Conservation (phyloP, 2,329 filamentous ascomycete species). For the Seiridium cupressi region DNA sequence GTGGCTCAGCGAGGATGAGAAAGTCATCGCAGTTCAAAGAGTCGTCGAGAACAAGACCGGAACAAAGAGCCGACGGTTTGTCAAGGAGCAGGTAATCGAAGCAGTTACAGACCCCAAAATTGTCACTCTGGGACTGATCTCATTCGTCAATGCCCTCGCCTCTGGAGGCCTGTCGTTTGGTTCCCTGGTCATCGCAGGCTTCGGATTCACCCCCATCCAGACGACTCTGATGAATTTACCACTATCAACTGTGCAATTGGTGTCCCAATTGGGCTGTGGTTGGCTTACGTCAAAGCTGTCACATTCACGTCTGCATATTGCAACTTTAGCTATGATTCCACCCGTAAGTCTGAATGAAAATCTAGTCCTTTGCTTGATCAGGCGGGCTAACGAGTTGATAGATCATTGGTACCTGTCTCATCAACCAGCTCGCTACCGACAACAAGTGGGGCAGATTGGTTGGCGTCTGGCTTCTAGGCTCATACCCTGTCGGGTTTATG, state of each 20-base stretch:
- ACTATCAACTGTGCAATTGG: conserved; percentile 19
- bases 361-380: not conserved
- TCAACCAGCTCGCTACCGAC: conserved; percentile 23
- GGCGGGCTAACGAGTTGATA: conserved; percentile 5
- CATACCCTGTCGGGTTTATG: conserved; percentile 29
- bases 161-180: conserved; percentile 23
- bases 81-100: conserved; percentile 19
- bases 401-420: conserved; percentile 28
- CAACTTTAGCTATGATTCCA: conserved; percentile 26
- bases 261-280: conserved; percentile 19
- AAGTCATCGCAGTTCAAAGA: conserved; percentile 24
- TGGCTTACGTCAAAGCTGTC: conserved; percentile 17
- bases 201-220: conserved; percentile 21
- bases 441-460: conserved; percentile 29
- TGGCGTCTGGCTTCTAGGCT: conserved; percentile 28
- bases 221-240: conserved; percentile 24
- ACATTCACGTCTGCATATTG: conserved; percentile 25
- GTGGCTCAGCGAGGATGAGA: conserved; percentile 20
- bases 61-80: conserved; percentile 21
- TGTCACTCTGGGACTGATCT: conserved; percentile 23
- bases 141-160: conserved; percentile 22
- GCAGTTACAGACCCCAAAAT: conserved; percentile 20
- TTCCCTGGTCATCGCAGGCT: conserved; percentile 23
- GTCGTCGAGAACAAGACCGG: conserved; percentile 26
- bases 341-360: conserved; percentile 15